Evolutionary conservation across 2,329 filamentous ascomycete genomes (phyloP).

Genomic region (Orbilia blumenaviensis): DNA sequence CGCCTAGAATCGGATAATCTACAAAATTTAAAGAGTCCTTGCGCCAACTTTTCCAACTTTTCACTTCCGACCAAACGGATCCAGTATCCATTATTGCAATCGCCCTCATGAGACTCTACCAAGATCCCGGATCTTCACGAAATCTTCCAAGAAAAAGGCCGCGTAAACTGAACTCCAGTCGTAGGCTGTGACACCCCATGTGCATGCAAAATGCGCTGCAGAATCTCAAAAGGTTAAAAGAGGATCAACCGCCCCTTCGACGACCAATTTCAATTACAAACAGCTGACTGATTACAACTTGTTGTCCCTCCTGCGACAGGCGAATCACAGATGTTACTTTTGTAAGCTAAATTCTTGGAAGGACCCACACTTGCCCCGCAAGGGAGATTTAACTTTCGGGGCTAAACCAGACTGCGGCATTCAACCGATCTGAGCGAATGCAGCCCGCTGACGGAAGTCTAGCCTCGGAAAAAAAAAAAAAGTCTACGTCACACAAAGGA

Average conservation of each 20-base stretch:
- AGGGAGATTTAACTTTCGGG: slow-evolving; percentile 13
- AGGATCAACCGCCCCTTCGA: neutral
- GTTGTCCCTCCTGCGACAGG: neutral
- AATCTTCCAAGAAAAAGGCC: neutral
- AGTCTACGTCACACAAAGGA: slow-evolving; percentile 48
- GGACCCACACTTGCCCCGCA: neutral
- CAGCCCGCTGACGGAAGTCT: slow-evolving; percentile 31
- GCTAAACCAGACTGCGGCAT: slow-evolving; percentile 11
- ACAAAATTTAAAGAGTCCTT: neutral
- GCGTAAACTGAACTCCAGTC: slow-evolving; percentile 13
- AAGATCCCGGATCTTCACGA: neutral
- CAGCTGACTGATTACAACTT: slow-evolving; percentile 28
- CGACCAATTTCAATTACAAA: slow-evolving; percentile 28
- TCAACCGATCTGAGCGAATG: slow-evolving; percentile 25
- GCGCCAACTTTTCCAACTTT: neutral
- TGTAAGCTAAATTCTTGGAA: slow-evolving; percentile 33
- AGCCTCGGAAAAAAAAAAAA: slow-evolving; percentile 3
- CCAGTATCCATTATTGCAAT: no score
- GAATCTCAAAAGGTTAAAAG: neutral
- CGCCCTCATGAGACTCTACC: slow-evolving; percentile 19
- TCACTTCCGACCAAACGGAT: no score
- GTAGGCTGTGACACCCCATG: slow-evolving; percentile 9
- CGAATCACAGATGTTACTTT: slow-evolving; percentile 42
- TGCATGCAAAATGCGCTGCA: neutral
- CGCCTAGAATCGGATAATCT: slow-evolving; percentile 6